phyloP scores from a whole-genome alignment of 2,329 filamentous ascomycete genomes.

The Phaeophleospora eucalypticola region DNA sequence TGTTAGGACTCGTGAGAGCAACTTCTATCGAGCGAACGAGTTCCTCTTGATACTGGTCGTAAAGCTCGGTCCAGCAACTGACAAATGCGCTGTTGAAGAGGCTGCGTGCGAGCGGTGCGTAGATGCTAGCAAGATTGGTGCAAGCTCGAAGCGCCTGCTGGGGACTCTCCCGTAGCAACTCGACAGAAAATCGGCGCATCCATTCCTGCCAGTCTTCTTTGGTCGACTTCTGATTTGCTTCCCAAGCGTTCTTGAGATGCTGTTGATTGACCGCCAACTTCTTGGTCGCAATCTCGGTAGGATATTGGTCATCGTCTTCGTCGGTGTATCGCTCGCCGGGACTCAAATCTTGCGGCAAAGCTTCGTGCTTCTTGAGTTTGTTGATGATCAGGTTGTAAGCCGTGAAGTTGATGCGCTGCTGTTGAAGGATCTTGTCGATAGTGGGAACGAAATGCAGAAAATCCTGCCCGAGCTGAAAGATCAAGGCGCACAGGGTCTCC shows the following conservation, averaged over 20 bases:
- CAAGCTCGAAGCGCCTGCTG: slow-evolving; percentile 93
- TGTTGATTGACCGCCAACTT: slow-evolving; percentile 97
- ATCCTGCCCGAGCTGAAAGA: slow-evolving; percentile 92
- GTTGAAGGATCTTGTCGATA: slow-evolving; percentile 77
- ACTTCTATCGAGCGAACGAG: slow-evolving; percentile 93
- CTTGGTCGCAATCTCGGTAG: slow-evolving; percentile 81
- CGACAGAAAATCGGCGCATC: slow-evolving; percentile 94
- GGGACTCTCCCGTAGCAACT: slow-evolving; percentile 88
- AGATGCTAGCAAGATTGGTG: slow-evolving; percentile 83
- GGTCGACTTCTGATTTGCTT: slow-evolving; percentile 92
- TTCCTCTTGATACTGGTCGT: slow-evolving; percentile 95
- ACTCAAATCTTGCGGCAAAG: slow-evolving; percentile 89
- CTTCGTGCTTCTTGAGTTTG: slow-evolving; percentile 91
- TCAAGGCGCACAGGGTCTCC: slow-evolving; percentile 90
- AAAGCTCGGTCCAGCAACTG: slow-evolving; percentile 97
- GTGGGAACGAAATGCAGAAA: slow-evolving; percentile 92
- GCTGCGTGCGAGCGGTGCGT: slow-evolving; percentile 84
- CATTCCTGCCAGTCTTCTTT: slow-evolving; percentile 99
- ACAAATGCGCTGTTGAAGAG: slow-evolving; percentile 99
- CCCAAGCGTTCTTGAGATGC: slow-evolving; percentile 95
- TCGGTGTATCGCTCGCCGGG: slow-evolving; percentile 69
- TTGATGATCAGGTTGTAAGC: slow-evolving; percentile 91
- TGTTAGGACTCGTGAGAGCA: slow-evolving; percentile 89
- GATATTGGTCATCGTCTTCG: slow-evolving; percentile 72
- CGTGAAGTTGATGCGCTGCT: slow-evolving; percentile 76